phyloP scores from a whole-genome alignment of 371 early-diverging fungal species.

The Syncephalis plumigaleata region DNA sequence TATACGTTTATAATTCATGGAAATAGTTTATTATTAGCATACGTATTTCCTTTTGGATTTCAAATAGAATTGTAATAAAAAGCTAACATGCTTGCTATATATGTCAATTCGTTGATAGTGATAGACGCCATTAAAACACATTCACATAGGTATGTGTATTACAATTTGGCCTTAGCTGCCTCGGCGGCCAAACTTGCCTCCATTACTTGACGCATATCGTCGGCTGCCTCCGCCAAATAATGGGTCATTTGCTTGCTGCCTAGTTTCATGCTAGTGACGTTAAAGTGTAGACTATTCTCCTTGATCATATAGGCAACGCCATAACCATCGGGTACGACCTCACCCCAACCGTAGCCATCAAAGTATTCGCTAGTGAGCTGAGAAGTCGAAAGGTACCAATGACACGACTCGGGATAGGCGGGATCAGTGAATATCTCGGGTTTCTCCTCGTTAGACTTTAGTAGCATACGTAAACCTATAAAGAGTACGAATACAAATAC shows the following conservation, averaged over 20 bases:
- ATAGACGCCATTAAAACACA: no score
- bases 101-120: neutral
- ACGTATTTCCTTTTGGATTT: no score
- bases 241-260: slow-evolving; percentile 3
- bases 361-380: slow-evolving; percentile 82
- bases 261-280: slow-evolving; percentile 34
- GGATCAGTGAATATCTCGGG: slow-evolving; percentile 83
- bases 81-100: neutral
- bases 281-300: slow-evolving; percentile 64
- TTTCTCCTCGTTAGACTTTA: slow-evolving; percentile 49
- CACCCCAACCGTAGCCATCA: slow-evolving; percentile 92
- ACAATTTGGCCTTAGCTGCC: no score
- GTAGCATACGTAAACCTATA: slow-evolving; percentile 11
- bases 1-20: no score
- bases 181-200: no score
- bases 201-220: no score
- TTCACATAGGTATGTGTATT: neutral
- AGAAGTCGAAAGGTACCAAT: slow-evolving; percentile 89
- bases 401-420: slow-evolving; percentile 52
- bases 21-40: no score
- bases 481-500: neutral
- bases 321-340: slow-evolving; percentile 86
- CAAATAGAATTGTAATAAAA: no score
- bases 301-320: slow-evolving; percentile 91
- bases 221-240: no score